phyloP scores from a whole-genome alignment of 306 rosid species.

The Rubus parviflorus region DNA sequence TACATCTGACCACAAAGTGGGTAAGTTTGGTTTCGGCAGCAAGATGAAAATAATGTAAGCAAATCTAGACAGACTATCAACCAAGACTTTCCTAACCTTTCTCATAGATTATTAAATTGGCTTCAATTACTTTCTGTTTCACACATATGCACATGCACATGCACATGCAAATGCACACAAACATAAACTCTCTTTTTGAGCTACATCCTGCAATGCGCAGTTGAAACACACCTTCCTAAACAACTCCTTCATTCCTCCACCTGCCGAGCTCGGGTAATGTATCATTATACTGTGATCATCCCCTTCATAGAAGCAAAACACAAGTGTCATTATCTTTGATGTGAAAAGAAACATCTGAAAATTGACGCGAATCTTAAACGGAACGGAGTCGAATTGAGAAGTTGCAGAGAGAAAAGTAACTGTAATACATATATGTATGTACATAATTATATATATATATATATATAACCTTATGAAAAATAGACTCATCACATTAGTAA shows the following conservation, averaged over 20 bases:
- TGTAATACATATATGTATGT: not conserved
- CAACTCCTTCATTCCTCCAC: conserved; percentile 98
- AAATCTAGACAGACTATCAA: not conserved
- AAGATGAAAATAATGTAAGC: conserved; percentile 20
- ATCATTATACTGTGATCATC: conserved; percentile 97
- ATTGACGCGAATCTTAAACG: conserved; percentile 21
- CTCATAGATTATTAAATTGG: not conserved
- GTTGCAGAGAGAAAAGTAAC: conserved; percentile 5
- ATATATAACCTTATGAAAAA: not conserved
- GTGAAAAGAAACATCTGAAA: conserved; percentile 31
- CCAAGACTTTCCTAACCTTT: not conserved
- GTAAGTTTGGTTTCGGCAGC: conserved; percentile 16
- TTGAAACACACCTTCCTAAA: conserved; percentile 87
- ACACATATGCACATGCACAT: not conserved
- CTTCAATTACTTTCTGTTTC: not conserved
- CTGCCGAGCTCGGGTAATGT: conserved; percentile 98
- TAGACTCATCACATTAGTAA: not conserved
- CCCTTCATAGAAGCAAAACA: conserved; percentile 59
- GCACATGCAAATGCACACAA: not conserved
- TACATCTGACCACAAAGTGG: conserved; percentile 5
- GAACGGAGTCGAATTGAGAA: conserved; percentile 16
- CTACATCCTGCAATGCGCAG: conserved; percentile 25
- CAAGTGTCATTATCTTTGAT: conserved; percentile 32
- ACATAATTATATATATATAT: not conserved
- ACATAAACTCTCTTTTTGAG: conserved; percentile 16